phyloP scores from a whole-genome alignment of 2,329 filamentous ascomycete species.

The Remersonia thermophila region DNA sequence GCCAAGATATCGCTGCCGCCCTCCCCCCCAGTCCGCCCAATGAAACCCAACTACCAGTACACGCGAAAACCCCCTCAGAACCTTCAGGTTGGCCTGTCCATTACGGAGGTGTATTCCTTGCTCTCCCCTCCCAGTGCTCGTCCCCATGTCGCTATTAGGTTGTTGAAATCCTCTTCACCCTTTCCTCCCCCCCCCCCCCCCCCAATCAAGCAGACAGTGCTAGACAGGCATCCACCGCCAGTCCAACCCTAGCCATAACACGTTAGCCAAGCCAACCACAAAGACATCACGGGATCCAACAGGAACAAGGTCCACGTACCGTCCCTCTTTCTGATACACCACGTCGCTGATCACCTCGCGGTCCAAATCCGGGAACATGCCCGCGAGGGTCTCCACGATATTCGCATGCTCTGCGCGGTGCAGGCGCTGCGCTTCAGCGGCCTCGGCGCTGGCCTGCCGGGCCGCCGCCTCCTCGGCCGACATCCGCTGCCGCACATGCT shows the following conservation, averaged over 20 bases:
- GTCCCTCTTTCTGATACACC: slow-evolving; percentile 86
- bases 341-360: slow-evolving; percentile 93
- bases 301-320: slow-evolving; percentile 45
- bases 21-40: slow-evolving; percentile 7
- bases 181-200: too few relatives aligned
- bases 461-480: slow-evolving; percentile 81
- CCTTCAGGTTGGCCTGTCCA: too few relatives aligned
- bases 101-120: too few relatives aligned
- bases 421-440: slow-evolving; percentile 73
- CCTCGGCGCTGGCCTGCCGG: slow-evolving; percentile 79
- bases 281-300: background rate
- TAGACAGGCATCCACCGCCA: slow-evolving; percentile 78
- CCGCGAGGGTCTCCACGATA: slow-evolving; percentile 83
- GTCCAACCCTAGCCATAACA: slow-evolving; percentile 48
- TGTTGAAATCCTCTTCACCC: too few relatives aligned
- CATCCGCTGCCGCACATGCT: slow-evolving; percentile 32
- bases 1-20: slow-evolving; percentile 5
- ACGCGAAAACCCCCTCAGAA: too few relatives aligned
- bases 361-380: slow-evolving; percentile 96
- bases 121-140: too few relatives aligned
- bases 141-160: too few relatives aligned
- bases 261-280: slow-evolving; percentile 2
- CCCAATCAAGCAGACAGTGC: slow-evolving; percentile 41
- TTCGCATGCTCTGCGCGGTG: slow-evolving; percentile 76
- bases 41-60: too few relatives aligned